Conservation (phyloP, 208 protist species). For the Leishmania amazonensis region DNA sequence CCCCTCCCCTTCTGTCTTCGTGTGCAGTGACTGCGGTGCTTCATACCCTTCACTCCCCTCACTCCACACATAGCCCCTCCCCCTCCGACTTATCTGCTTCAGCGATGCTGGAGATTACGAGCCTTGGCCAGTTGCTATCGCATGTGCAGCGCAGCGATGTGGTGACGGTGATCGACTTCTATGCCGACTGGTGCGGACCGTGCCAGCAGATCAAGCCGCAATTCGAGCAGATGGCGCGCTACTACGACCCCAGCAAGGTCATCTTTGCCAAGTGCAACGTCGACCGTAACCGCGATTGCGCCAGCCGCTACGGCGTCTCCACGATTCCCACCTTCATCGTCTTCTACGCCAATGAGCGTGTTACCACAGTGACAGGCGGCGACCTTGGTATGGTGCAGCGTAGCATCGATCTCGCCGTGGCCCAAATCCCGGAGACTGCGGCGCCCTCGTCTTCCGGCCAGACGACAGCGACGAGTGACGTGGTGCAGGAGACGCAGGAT, state of each 20-base stretch:
- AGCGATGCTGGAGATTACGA: conserved; percentile 77
- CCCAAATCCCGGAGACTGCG: conserved; percentile 18
- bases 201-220: conserved; percentile 75
- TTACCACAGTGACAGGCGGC: conserved; percentile 45
- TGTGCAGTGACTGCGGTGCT: not conserved
- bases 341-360: conserved; percentile 50
- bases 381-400: conserved; percentile 65
- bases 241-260: conserved; percentile 53
- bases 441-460: not conserved
- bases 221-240: conserved; percentile 60
- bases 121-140: conserved; percentile 61
- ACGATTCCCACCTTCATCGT: conserved; percentile 87
- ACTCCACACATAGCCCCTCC: too few relatives aligned
- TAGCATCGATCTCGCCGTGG: conserved; percentile 46
- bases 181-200: conserved; percentile 90
- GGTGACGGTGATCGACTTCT: conserved; percentile 87
- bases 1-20: not conserved
- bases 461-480: not conserved
- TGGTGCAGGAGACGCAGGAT: conserved; percentile 25
- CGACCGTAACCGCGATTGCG: conserved; percentile 71
- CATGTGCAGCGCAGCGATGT: conserved; percentile 37
- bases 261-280: conserved; percentile 85
- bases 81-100: not conserved
- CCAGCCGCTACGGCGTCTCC: conserved; percentile 47
- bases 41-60: not conserved